These are phyloP conservation scores for Ophiostoma quercus DNA, from an alignment of 2,329 filamentous ascomycete genomes.

Conservation along the genomic window DNA sequence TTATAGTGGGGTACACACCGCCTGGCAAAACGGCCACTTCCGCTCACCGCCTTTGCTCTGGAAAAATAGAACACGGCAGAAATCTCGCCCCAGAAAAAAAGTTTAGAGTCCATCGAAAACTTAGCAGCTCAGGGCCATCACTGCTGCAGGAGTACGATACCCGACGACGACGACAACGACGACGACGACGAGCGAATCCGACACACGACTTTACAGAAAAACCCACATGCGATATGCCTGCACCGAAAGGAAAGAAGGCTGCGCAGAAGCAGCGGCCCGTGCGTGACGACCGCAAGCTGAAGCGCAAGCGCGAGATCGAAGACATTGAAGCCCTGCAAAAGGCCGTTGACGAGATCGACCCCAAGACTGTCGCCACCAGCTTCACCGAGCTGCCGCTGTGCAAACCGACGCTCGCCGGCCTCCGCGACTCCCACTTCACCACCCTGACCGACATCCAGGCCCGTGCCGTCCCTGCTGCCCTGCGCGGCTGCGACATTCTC, in stretches of 20 bases:
- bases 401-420: conserved; percentile 68
- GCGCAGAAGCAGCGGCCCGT: conserved; percentile 13
- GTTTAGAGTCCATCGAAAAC: conserved; percentile 11
- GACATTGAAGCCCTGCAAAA: conserved; percentile 30
- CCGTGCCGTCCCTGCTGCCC: conserved; percentile 77
- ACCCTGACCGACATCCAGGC: conserved; percentile 87
- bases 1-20: conserved; percentile 18
- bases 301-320: conserved; percentile 31
- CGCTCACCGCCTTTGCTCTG: not conserved
- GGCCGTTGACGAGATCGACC: conserved; percentile 40
- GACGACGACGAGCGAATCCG: not conserved
- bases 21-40: conserved; percentile 3
- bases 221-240: conserved; percentile 19
- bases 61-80: conserved; percentile 23
- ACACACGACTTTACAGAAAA: not conserved
- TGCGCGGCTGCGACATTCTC: conserved; percentile 82
- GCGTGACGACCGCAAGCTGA: conserved; percentile 29
- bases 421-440: conserved; percentile 83
- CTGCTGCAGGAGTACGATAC: not conserved
- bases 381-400: conserved; percentile 87
- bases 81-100: conserved; percentile 14
- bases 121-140: conserved; percentile 2
- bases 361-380: conserved; percentile 53
- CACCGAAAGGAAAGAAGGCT: conserved; percentile 19
- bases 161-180: too few relatives aligned